These are phyloP conservation scores for Pseudonectria foliicola DNA, from an alignment of 2,329 filamentous ascomycete species.

Conservation along the genomic window DNA sequence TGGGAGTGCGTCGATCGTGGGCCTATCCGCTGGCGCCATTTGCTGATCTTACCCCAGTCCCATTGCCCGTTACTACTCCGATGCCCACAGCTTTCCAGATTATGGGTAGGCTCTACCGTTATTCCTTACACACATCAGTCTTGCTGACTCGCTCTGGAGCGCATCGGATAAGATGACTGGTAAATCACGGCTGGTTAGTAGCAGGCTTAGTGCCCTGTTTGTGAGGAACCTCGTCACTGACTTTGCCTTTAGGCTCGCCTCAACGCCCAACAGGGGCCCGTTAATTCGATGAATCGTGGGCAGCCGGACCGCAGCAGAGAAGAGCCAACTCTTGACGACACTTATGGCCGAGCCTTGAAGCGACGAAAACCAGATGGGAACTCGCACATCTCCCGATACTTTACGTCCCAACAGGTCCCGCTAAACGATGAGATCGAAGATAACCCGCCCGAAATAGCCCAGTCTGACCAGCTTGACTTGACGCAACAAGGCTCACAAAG, in stretches of 20 bases:
- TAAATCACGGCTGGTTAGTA: slow-evolving; percentile 19
- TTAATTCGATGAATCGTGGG: slow-evolving; percentile 13
- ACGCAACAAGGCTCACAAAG: slow-evolving; percentile 14
- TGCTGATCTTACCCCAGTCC: slow-evolving; percentile 17
- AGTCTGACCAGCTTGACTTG: slow-evolving; percentile 6
- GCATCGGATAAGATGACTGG: slow-evolving; percentile 16
- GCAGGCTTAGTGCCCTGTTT: background rate
- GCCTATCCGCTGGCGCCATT: slow-evolving; percentile 1
- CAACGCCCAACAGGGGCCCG: slow-evolving; percentile 14
- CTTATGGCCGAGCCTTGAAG: slow-evolving; percentile 14
- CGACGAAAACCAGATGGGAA: slow-evolving; percentile 10
- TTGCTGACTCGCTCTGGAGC: slow-evolving; percentile 19
- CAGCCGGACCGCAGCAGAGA: slow-evolving; percentile 1
- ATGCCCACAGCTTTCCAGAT: slow-evolving; percentile 33
- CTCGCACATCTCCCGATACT: slow-evolving; percentile 1
- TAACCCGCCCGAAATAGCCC: background rate
- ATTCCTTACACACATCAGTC: slow-evolving; percentile 4
- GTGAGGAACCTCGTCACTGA: slow-evolving; percentile 6
- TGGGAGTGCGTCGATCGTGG: slow-evolving; percentile 25
- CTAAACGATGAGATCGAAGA: slow-evolving; percentile 9
- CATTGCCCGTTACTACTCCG: slow-evolving; percentile 28
- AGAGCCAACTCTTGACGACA: background rate
- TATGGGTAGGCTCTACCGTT: slow-evolving; percentile 30
- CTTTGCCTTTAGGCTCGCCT: slow-evolving; percentile 14
- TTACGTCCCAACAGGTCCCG: background rate